Base-by-base conservation (phyloP, 116 monocot genomes). In the Dioscorea cayenensis region DNA sequence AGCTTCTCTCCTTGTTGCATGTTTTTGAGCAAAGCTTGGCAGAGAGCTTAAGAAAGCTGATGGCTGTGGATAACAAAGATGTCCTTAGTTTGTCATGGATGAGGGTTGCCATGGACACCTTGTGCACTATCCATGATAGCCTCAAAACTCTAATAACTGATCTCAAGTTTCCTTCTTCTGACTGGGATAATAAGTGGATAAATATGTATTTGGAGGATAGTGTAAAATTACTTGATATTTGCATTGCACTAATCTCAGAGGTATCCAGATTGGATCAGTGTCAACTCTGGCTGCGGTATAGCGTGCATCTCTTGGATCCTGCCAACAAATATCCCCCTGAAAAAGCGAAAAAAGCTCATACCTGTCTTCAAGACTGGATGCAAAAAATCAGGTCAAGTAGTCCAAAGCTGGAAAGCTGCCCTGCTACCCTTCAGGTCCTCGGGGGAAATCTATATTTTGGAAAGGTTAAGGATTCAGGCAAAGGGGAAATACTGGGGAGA, bases 161-260 rank as follows among this genome's bases (percentile, higher is more conserved):
- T 66, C 93, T 92, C 55, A 71, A 89, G 49, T 83, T 97, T 62
- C 97, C 90, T 9, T 77, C 90, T 35, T 86, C 84, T 4, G 86
- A 93, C 66, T 97, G 97, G 93, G 93, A 97, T 67, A 77, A 88
- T 38, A 83, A 84, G 60, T 97, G 88, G 97, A 81, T 90, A 62
- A 79, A 92, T 38, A 70, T 83, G 52, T 96, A 96, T 75, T 79
- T 96, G 65, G 79, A 96, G 49, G 73, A 77, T 67, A 92, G 92
- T 75, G 80, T 90, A 48, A 96, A 90, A 71, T 68, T 96, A 63
- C 92, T 96, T 10, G 93, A 97, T 67, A 77, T 97, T 59, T 97
- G 93, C 66, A 86, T 87, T 21, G 83, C 88, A 12, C 76, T 97
- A 49, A 97, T 73, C n/a, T 82, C 93, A 17, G 86, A 93, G 75